Conservation (phyloP, 768 basidiomycete genomes). For the Calocybe cyanea region DNA sequence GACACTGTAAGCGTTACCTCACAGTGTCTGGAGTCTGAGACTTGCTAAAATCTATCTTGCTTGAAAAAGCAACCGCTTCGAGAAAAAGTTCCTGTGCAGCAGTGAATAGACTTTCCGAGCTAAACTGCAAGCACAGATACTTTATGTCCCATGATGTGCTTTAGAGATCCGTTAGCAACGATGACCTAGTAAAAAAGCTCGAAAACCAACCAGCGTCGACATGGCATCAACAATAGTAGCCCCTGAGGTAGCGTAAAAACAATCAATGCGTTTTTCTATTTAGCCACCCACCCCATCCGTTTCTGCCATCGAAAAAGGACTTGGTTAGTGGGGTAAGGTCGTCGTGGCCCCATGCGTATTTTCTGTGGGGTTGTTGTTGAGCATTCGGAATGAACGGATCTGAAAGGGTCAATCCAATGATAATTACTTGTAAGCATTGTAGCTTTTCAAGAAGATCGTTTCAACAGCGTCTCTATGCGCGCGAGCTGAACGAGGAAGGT, state of each 20-base stretch:
- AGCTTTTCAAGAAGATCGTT: conserved; percentile 39
- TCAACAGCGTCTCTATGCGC: conserved; percentile 31
- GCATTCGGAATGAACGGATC: conserved; percentile 4
- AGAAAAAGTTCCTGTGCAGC: neutral
- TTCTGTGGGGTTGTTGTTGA: neutral
- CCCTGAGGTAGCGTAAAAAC: neutral
- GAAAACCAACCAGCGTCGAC: conserved; percentile 1
- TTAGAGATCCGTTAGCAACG: neutral
- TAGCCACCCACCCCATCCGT: conserved; percentile 10
- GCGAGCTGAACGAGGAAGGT: conserved; percentile 32
- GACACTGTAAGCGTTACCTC: neutral
- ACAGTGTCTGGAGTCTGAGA: conserved; percentile 3
- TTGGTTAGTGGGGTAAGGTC: conserved; percentile 26
- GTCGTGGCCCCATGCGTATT: conserved; percentile 50
- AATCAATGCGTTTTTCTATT: neutral
- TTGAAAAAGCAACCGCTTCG: neutral
- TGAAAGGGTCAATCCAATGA: no score
- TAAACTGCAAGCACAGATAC: neutral
- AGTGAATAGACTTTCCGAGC: neutral
- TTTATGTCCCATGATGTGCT: conserved; percentile 7
- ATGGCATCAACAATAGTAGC: conserved; percentile 4
- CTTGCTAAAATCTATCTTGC: conserved; percentile 4
- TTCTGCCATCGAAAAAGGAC: conserved; percentile 7
- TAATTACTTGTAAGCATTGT: conserved; percentile 44
- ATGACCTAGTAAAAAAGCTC: neutral